Evolutionary conservation across 441 rosid species (phyloP), one percentile per base, ranked within the genome.

Genomic region (Pelargonium myrrhifolium): DNA sequence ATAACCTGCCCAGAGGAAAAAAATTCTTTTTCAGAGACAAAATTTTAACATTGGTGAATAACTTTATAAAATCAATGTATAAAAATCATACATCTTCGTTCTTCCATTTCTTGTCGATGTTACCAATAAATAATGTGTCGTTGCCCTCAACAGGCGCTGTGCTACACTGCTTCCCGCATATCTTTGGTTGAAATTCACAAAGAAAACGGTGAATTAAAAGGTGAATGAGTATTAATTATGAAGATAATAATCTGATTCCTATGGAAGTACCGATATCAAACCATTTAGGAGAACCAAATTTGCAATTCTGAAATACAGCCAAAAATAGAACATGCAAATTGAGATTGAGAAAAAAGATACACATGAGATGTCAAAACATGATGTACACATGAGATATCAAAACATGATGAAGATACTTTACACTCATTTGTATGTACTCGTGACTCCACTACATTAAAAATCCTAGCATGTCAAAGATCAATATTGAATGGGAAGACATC

Each of bases 91-190:
- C 81, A 75, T 78, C 79, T 65, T 64, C 74, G 28, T 66, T 65
- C 65, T 31, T 72, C 81, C 81, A 78, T 43, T 69, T 72, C 74
- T 69, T 78, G 74, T 72, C 75, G 68, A 78, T 75, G 65, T 75
- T 78, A 59, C 81, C 79, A 24, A 78, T 76, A 64, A 66, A 78
- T 53, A 78, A 66, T 26, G 81, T 78, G 71, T 75, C 81, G 64
- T 75, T 75, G 61, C 76, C 81, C 68, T 75, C 81, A 42, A 75
- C 81, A 43, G 72, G 75, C 20, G 69, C 69, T 28, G 74, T 63
- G 62, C 70, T 5, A 70, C 81, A 78, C 70, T 66, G 72, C 74
- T 78, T 78, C 45, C 81, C 81, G 61, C 72, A 69, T 42, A 78
- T 75, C 81, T 78, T 62, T 45, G 21, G 31, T 40, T 62, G 53